Base-by-base conservation (phyloP, 1,284 basidiomycete species). In the Sanguinoderma infundibulare region DNA sequence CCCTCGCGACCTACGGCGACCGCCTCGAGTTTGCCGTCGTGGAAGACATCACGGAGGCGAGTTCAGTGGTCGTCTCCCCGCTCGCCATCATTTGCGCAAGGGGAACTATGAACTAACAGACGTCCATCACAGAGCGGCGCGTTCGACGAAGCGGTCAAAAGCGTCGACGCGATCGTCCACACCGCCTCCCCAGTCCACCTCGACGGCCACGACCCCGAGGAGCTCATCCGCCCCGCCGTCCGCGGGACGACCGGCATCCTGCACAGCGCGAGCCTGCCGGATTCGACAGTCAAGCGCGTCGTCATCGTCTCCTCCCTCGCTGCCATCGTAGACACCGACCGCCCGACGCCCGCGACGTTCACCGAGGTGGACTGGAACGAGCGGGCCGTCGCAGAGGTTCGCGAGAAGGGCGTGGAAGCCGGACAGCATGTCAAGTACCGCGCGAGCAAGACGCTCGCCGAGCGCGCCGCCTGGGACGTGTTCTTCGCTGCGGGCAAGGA, bases 401-500 rank as follows among this genome's bases (percentile, higher is more conserved):
- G 82, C 67, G 74, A 82, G 66, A 78, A 83, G 46, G 87, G 87
- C 10, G 71, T 70, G 17, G 77, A 81, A 12, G 83, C 85, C 0
- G 53, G 72, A 0, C 68, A 65, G 3, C 61, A 72, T 8, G 69
- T 73, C 40, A 85, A 83, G 67, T 90, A 90, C 70, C 73, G 78
- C 50, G 83, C 80, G 15, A 83, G 81, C 22, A 92, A 94, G 78
- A 84, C 82, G 2, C 76, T 92, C 2, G 89, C 91, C 2, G 91
- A 94, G 51, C 76, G 73, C 67, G 80, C 79, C 17, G 83, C 83
- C 2, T 87, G 84, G 85, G 78, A 83, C 44, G 8, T 34, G 20
- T 87, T 87, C 59, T 73, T 81, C 60, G 77, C 85, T 54, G 46
- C 32, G 15, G 55, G 55, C 4, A 78, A 84, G 60, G 74, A 88